Evolutionary conservation across 140 eudicot species (phyloP), one percentile per base, ranked within the genome.

Genomic region (Anethum foeniculum): DNA sequence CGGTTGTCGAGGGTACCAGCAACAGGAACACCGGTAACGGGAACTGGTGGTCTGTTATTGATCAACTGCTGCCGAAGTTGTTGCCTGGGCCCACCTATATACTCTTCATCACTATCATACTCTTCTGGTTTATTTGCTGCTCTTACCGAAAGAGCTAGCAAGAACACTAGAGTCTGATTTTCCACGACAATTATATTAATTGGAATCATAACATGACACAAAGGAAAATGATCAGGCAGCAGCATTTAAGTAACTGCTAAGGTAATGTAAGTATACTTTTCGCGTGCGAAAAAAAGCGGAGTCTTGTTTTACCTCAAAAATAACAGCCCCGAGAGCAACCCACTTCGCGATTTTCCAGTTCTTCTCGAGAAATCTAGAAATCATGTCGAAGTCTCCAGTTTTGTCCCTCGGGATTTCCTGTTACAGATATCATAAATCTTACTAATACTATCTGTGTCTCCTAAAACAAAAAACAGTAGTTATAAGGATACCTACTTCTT

Each of bases 61-160:
- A 94, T 89, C 86, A 94, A 82, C 46, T 91, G 98, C 81, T 94
- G 97, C 56, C 97, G 81, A 51, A 88, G 79, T 85, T 93, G 90
- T 76, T 92, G 97, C 80, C 98, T 92, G 77, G 88, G 93, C 56
- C 92, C 91, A 28, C 88, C 90, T 48, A 94, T 92, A 86, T 89
- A 92, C 86, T 94, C 98, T 13, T 94, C 98, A 79, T 94, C 98
- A 82, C 98, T 94, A 74, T 94, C 98, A 80, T 92, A 92, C 10
- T 92, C 96, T 14, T 93, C 76, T 52, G 97, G 97, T 73, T 83
- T 84, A 79, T 94, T 94, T 82, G 97, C 92, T 64, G 97, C 93
- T 81, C 96, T 88, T 4, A 90, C 98, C 41, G 87, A 62, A 82
- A 92, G 88, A 51, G 98, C 93, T 81, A 94, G 88, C 90, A 92